phyloP scores from a whole-genome alignment of 2,329 filamentous ascomycete species.

The Annulohypoxylon truncatum region DNA sequence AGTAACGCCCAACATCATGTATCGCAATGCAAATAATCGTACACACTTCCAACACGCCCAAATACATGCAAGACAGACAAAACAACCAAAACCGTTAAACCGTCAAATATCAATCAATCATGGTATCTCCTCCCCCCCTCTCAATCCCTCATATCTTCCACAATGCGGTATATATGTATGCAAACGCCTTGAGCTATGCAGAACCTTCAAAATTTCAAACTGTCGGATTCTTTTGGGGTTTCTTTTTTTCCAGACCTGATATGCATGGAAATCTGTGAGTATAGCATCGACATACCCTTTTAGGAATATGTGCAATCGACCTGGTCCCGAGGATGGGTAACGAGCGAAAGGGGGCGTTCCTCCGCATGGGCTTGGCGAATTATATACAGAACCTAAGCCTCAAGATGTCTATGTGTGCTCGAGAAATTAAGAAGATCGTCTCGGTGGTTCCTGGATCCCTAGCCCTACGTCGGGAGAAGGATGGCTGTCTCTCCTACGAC shows the following conservation, averaged over 20 bases:
- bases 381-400: constrained; percentile 16
- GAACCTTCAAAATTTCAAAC: not conserved
- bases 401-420: not conserved
- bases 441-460: constrained; percentile 29
- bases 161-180: not conserved
- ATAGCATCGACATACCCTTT: not conserved
- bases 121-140: not conserved
- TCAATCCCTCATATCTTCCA: not conserved
- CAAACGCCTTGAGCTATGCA: constrained; percentile 1
- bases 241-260: constrained; percentile 8
- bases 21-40: not conserved
- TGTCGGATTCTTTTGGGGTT: constrained; percentile 13
- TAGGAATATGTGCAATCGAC: constrained; percentile 10
- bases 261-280: not conserved
- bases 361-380: not conserved
- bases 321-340: not conserved
- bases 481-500: not conserved
- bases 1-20: not conserved
- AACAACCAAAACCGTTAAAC: not conserved
- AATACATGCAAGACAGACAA: not conserved
- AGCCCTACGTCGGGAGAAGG: constrained; percentile 22
- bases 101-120: not conserved
- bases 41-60: not conserved
- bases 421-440: constrained; percentile 5
- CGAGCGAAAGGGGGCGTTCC: not conserved